These are phyloP conservation scores for Nothomitra cinnamomea DNA, from an alignment of 2,329 filamentous ascomycete species.

Conservation along the genomic window DNA sequence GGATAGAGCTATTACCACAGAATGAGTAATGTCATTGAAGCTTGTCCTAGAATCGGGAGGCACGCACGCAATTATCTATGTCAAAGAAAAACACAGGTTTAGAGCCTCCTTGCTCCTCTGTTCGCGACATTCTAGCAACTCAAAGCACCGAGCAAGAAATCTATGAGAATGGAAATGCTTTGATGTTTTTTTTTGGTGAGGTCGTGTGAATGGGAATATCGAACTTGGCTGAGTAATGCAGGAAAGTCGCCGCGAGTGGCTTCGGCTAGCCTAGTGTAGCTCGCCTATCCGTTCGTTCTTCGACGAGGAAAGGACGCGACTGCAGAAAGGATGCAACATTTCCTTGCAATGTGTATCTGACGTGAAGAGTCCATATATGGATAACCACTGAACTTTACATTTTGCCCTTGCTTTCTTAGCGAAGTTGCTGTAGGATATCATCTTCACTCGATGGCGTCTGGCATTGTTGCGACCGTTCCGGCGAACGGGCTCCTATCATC, in stretches of 20 bases:
- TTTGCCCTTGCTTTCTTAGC: neutral
- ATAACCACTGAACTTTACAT: neutral
- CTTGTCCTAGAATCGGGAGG: neutral
- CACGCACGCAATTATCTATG: slow-evolving; percentile 81
- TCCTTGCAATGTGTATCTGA: neutral
- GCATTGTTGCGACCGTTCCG: neutral
- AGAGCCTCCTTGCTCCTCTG: slow-evolving; percentile 5
- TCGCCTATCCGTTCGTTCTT: too few relatives aligned
- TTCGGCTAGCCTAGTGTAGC: too few relatives aligned
- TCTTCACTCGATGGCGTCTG: neutral
- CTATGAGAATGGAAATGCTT: neutral
- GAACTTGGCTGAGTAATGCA: too few relatives aligned
- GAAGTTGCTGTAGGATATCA: neutral
- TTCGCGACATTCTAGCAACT: slow-evolving; percentile 14
- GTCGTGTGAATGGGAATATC: too few relatives aligned
- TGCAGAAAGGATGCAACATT: neutral
- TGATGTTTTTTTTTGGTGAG: too few relatives aligned
- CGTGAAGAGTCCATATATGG: neutral
- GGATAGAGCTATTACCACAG: slow-evolving; percentile 48
- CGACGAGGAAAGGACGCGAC: too few relatives aligned
- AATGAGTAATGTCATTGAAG: slow-evolving; percentile 3
- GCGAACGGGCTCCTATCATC: neutral
- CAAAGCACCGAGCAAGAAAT: neutral
- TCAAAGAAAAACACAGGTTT: slow-evolving; percentile 61
- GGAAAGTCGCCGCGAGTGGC: too few relatives aligned